Evolutionary conservation across 192 early-diverging fungal species (phyloP), one percentile per base, ranked within the genome.

Genomic region (Lunasporangiospora selenospora): DNA sequence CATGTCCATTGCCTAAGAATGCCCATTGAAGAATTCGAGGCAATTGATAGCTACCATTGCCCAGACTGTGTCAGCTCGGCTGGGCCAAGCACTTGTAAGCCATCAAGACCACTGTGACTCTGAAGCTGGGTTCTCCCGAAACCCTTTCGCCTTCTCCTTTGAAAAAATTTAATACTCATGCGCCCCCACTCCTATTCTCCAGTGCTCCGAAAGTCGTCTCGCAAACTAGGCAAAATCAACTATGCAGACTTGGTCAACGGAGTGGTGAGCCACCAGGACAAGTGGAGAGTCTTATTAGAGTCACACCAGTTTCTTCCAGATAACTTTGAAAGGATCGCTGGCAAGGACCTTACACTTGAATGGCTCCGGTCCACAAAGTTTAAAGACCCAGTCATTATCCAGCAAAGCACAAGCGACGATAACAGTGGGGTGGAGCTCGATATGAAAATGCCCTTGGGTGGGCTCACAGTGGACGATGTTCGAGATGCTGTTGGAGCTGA

Each of bases 161-260:
- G 6, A 59, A 34, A 1, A 15, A 6, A 10, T 32, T 11, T 15
- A 29, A 23, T 26, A 26, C 29, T 12, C 5, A 18, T 30, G 38
- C 24, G 36, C 16, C 44, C n/a, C 29, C 24, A 43, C 31, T 21
- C 24, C 61, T 76, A 80, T 55, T 53, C 75, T 36, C 62, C 63
- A 36, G 62, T 65, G 19, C 77, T 78, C 44, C 78, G 90, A 41
- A 85, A 87, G 53, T 90, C 90, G 6, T 65, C 76, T 15, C 76
- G 90, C 16, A 66, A 73, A 29, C 84, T 82, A 40, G 63, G 67
- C 7, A 70, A 82, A 16, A 80, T 96, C 36, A 90, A 96, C 71
- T 96, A 96, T 79, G 92, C 86, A 32, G 89, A 91, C 60, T 76
- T 95, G 39, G 88, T 93, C 48, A 87, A 95, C 39, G 92, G 89